These are phyloP conservation scores for Solanum pennellii DNA, from an alignment of 257 asterid species.

Conservation along the genomic window DNA sequence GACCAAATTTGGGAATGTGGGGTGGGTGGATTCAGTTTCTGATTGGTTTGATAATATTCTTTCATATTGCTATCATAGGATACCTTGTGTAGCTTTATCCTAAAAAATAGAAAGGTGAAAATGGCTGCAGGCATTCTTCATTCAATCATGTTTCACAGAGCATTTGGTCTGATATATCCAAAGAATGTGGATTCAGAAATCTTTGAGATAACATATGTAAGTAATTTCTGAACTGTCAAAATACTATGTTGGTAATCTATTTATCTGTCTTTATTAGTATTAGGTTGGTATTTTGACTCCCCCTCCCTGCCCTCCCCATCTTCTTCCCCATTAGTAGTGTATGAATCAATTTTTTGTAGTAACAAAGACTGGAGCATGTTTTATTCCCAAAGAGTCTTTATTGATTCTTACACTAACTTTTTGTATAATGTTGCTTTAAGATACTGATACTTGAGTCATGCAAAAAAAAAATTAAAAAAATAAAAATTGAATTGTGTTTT, in stretches of 20 bases:
- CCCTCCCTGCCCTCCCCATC: not conserved
- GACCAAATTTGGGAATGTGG: not conserved
- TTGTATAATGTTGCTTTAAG: not conserved
- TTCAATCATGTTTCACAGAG: constrained; percentile 79
- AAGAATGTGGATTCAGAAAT: constrained; percentile 91
- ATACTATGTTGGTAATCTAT: not conserved
- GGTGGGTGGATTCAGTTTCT: not conserved
- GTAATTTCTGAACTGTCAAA: constrained; percentile 8
- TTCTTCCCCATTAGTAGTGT: not conserved
- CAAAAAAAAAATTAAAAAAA: not conserved
- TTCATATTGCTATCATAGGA: not conserved
- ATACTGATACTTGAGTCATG: not conserved
- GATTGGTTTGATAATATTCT: not conserved
- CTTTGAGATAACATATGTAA: constrained; percentile 90
- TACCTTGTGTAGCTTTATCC: not conserved
- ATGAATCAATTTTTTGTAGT: not conserved
- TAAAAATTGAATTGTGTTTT: not conserved
- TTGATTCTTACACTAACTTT: not conserved
- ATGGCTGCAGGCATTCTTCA: constrained; percentile 79
- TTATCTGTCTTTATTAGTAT: not conserved
- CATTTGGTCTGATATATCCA: constrained; percentile 91
- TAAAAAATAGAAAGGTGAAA: constrained; percentile 3
- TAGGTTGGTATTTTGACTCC: not conserved
- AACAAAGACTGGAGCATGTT: not conserved
- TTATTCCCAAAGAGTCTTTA: not conserved